Evolutionary conservation across 1,284 basidiomycete genomes (phyloP), one percentile per base, ranked within the genome.

Genomic region (Ganoderma lucidum): DNA sequence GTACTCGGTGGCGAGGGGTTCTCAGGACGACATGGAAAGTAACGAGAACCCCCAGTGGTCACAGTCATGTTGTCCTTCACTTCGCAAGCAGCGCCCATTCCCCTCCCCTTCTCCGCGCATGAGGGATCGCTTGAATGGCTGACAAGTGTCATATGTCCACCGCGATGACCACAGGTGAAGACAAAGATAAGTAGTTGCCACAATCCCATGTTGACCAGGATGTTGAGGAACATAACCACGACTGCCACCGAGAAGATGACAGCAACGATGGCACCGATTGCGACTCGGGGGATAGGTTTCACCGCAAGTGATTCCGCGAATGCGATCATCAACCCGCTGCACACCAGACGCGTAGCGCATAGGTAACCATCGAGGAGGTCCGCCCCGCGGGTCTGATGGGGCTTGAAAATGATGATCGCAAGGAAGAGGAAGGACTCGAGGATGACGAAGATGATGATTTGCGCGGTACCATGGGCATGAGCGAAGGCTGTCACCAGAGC

Each of bases 401-500:
- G 92, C 66, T 84, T 86, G 71, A 91, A 82, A 51, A 86, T 76
- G 64, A 92, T 74, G 51, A 92, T 78, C 1, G 83, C 79, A 60
- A 87, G 78, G 37, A 96, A 81, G 14, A 92, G 78, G 41, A 87
- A 78, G 58, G 87, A 78, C 78, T 97, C 96, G 61, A 93, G 80
- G 70, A 92, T 81, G 67, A 96, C 80, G 68, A 94, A 84, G 42
- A 90, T 81, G 71, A 93, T 86, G 62, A 96, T 83, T 76, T 97
- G 96, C 0, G 87, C 88, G 73, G 88, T 86, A 3, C 91, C 93
- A 68, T 87, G 87, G 5, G 78, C 75, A 62, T 90, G 84, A 6
- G 86, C 93, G 72, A 95, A 93, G 0, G 91, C 88, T 73, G 93
- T 91, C 78, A 96, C 89, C 39, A 91, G 81, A 0, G 95, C 87